Conservation (phyloP, 2,329 filamentous ascomycete genomes). For the Diaporthe aspalathi region DNA sequence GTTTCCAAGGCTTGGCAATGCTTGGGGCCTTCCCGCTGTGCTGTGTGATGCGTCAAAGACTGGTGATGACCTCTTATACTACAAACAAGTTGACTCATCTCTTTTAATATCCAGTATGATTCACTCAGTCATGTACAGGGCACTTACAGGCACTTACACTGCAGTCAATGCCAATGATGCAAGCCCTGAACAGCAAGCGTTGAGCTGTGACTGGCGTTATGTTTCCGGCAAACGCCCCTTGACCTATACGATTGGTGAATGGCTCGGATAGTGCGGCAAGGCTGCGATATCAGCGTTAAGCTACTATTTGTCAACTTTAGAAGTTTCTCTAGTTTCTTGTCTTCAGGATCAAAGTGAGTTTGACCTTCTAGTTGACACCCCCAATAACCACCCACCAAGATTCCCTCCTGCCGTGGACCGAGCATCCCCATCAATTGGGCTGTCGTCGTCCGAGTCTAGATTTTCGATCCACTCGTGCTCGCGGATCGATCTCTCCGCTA, state of each 20-base stretch:
- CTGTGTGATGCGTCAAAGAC: not conserved
- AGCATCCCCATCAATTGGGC: constrained; percentile 4
- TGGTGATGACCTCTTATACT: too few species aligned
- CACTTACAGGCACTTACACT: too few species aligned
- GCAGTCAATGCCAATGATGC: not conserved
- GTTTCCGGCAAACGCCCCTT: not conserved
- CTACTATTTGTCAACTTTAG: too few species aligned
- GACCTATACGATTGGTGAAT: too few species aligned
- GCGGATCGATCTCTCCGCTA: constrained; percentile 9
- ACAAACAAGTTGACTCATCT: not conserved
- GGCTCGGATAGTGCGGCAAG: too few species aligned
- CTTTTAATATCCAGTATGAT: not conserved
- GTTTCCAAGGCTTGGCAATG: too few species aligned
- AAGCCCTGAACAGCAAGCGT: not conserved
- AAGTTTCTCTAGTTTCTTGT: not conserved
- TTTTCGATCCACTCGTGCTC: constrained; percentile 23
- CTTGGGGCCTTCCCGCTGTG: not conserved
- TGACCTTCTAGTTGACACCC: constrained; percentile 9
- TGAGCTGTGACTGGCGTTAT: not conserved
- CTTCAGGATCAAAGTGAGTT: constrained; percentile 12
- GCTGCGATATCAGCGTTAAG: too few species aligned
- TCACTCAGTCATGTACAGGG: not conserved
- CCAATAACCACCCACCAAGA: constrained; percentile 15
- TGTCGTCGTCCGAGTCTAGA: not conserved
- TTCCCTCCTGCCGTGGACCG: not conserved